These are phyloP conservation scores for Castanea crenata DNA, from an alignment of 306 rosid species.

Conservation along the genomic window DNA sequence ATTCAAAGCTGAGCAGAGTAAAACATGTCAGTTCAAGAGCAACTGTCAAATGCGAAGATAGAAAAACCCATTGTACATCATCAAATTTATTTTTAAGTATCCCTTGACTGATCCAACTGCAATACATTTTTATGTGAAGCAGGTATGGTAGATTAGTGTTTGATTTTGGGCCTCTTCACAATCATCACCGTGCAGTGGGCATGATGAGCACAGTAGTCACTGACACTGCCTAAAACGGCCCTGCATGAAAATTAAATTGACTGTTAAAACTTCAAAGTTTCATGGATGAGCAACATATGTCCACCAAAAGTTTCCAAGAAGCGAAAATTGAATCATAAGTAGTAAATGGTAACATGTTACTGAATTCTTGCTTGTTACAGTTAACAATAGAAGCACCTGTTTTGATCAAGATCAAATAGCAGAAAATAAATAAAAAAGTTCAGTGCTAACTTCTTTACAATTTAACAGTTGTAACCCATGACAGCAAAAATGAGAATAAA, in stretches of 20 bases:
- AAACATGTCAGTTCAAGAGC: no score
- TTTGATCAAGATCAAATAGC: background rate
- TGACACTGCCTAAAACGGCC: constrained; percentile 74
- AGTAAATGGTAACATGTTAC: no score
- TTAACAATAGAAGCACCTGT: background rate
- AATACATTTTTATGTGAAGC: background rate
- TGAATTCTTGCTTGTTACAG: background rate
- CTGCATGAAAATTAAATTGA: constrained; percentile 34
- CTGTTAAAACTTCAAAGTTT: background rate
- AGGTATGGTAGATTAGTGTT: constrained; percentile 23
- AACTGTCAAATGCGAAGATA: no score
- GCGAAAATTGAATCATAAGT: no score
- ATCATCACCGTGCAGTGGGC: constrained; percentile 77
- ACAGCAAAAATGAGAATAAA: background rate
- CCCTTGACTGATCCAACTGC: background rate
- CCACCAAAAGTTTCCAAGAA: no score
- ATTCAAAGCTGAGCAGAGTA: no score
- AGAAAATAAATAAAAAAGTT: background rate
- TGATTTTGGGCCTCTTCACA: constrained; percentile 71
- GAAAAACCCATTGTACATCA: background rate
- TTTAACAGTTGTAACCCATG: background rate
- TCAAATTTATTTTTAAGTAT: background rate
- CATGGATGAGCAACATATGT: no score
- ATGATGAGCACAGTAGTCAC: constrained; percentile 82
- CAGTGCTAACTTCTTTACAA: background rate